Conservation (phyloP, 163 green algal species). For the Chlorella variabilis region DNA sequence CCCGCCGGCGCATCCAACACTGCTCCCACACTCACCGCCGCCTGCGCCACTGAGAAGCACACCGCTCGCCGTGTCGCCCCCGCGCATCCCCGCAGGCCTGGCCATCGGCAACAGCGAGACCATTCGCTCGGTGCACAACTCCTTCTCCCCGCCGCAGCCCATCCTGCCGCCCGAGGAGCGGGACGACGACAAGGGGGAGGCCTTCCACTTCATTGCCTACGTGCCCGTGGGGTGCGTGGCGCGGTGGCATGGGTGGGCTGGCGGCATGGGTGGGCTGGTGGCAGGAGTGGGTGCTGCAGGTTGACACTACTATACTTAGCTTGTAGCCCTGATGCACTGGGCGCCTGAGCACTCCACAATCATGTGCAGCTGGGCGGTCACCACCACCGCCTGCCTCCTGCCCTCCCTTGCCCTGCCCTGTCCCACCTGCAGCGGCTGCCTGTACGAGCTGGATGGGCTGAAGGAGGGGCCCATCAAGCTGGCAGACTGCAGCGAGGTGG, state of each 20-base stretch:
- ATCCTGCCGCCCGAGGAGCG: constrained; percentile 73
- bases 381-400: no score
- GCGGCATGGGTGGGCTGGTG: not conserved
- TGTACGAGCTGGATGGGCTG: constrained; percentile 98
- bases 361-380: no score
- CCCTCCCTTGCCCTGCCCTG: not conserved
- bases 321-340: no score
- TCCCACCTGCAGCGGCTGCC: constrained; percentile 48
- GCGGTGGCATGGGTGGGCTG: not conserved
- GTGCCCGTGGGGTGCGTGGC: constrained; percentile 67
- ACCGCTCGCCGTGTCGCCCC: no score
- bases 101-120: constrained; percentile 95
- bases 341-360: no score
- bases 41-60: no score
- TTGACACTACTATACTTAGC: no score
- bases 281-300: not conserved
- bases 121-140: constrained; percentile 96
- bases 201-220: constrained; percentile 95
- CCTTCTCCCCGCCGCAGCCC: constrained; percentile 91
- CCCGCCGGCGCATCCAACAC: no score
- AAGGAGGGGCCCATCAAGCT: constrained; percentile 93
- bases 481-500: constrained; percentile 64
- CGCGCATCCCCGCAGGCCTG: constrained; percentile 76
- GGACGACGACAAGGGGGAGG: constrained; percentile 65
- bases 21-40: no score